phyloP scores from a whole-genome alignment of 345 rosid genomes.

The Euphorbia peplus region DNA sequence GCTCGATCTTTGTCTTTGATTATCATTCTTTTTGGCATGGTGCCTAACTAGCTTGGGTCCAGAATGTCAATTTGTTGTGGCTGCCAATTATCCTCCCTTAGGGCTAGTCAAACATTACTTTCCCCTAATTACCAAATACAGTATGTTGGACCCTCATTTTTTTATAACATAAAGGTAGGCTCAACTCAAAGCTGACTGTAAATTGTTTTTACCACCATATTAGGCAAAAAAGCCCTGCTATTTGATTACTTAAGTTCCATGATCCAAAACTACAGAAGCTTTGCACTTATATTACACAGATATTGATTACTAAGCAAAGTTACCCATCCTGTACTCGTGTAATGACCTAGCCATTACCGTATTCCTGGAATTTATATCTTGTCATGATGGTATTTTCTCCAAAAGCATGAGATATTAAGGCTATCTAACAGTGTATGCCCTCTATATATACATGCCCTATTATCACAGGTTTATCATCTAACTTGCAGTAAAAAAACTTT shows the following conservation, averaged over 20 bases:
- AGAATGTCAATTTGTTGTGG: neutral
- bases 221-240: neutral
- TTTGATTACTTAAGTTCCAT: neutral
- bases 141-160: neutral
- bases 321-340: neutral
- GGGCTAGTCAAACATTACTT: neutral
- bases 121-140: neutral
- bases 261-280: too few species aligned
- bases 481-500: neutral
- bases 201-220: neutral
- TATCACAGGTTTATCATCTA: neutral
- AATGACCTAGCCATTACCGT: neutral
- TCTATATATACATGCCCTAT: neutral
- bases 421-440: neutral
- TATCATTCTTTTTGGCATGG: too few species aligned
- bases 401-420: neutral
- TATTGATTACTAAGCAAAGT: neutral
- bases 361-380: neutral
- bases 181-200: neutral
- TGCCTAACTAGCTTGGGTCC: neutral
- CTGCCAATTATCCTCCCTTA: too few species aligned
- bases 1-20: neutral
- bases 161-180: neutral
- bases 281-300: neutral
- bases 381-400: neutral